Conservation (phyloP, 192 early-diverging fungal genomes). For the Thamnidium elegans region DNA sequence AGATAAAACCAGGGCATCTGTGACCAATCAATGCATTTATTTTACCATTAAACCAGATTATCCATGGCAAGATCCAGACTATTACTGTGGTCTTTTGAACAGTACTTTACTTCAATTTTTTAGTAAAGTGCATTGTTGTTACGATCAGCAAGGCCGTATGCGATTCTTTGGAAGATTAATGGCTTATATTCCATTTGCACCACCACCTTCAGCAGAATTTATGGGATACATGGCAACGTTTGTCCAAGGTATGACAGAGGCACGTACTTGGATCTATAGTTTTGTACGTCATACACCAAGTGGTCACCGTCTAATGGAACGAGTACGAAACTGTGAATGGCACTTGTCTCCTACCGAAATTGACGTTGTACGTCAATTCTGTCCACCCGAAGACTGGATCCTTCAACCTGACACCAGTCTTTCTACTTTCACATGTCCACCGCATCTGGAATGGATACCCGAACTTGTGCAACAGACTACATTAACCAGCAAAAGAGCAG, state of each 20-base stretch:
- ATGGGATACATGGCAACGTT: conserved; percentile 13
- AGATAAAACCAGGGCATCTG: conserved; percentile 37
- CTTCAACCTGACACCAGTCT: not conserved
- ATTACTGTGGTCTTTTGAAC: conserved; percentile 43
- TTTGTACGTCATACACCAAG: not conserved
- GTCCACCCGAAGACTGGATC: not conserved
- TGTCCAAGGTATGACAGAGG: conserved; percentile 4
- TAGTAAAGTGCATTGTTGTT: conserved; percentile 45
- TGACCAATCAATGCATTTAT: conserved; percentile 63
- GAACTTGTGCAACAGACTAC: not conserved
- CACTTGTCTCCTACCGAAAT: not conserved
- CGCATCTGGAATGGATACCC: not conserved
- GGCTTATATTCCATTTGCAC: conserved; percentile 52
- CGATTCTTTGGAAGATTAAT: conserved; percentile 56
- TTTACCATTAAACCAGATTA: conserved; percentile 36
- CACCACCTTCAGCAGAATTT: not conserved
- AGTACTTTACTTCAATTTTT: conserved; percentile 48
- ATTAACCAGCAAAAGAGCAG: too few species aligned
- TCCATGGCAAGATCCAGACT: conserved; percentile 21
- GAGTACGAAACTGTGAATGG: conserved; percentile 26
- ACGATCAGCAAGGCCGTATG: conserved; percentile 56
- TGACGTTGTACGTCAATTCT: not conserved
- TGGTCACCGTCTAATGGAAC: conserved; percentile 12
- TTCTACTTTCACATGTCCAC: not conserved
- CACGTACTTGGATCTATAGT: conserved; percentile 18